These are phyloP conservation scores for Xanthoceras sorbifolium DNA, from an alignment of 345 rosid genomes.

Conservation along the genomic window DNA sequence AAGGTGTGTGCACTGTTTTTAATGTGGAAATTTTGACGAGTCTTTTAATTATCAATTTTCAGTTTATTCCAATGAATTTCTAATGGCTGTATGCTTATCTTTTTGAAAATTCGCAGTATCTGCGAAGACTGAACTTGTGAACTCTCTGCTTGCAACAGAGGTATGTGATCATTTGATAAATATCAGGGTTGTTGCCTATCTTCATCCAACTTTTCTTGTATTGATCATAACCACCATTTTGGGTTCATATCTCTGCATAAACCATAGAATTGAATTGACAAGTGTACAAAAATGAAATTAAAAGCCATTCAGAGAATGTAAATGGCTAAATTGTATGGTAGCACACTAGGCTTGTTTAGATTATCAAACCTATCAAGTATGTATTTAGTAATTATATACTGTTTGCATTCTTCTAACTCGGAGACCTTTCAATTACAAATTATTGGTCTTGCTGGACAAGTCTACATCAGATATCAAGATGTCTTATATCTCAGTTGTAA, in stretches of 20 bases:
- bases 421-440: background rate
- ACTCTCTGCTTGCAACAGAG: conserved; percentile 86
- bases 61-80: background rate
- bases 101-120: conserved; percentile 59
- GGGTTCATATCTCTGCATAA: background rate
- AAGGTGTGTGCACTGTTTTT: conserved; percentile 45
- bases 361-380: too few relatives aligned
- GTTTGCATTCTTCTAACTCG: background rate
- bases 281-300: background rate
- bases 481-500: background rate
- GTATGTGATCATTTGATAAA: conserved; percentile 36
- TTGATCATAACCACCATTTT: background rate
- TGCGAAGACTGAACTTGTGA: conserved; percentile 69
- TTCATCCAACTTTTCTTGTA: background rate
- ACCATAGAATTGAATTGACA: background rate
- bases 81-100: conserved; percentile 15
- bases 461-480: background rate
- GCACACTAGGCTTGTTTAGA: background rate
- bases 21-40: too few relatives aligned
- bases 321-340: background rate
- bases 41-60: background rate
- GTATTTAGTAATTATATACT: too few relatives aligned
- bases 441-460: background rate
- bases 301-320: background rate
- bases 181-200: background rate